Base-by-base conservation (phyloP, 2,329 filamentous ascomycete species). In the Trichoderma simmonsii region DNA sequence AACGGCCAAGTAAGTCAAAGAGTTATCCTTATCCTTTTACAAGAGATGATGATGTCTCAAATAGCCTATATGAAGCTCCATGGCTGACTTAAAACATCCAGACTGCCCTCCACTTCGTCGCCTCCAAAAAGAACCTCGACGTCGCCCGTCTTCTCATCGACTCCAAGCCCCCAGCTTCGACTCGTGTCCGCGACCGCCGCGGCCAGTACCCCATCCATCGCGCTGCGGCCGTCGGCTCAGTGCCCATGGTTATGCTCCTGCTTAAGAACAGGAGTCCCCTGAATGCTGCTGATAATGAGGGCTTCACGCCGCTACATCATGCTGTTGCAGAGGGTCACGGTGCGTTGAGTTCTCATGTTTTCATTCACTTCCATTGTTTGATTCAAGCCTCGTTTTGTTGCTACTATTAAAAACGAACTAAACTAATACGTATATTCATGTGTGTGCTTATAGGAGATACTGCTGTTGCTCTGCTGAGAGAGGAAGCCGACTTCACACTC, bases 161-260 rank as follows among this genome's bases (percentile, higher is more conserved):
- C 21, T 86, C 90, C 76, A 92, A 92, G 72, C 86, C 87, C 0
- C 83, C 87, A 1, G 95, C 94, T 14, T 94, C 91, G 5, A 89
- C 94, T 1, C 86, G 95, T 30, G 87, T 95, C 3, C 93, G 93
- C 74, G 96, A 99, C 80, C 92, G 89, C 78, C 89, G 94, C 34
- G 93, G 93, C n/a, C 95, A 98, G 79, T 90, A 98, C 71, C 88
- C 97, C 7, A 87, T 99, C 30, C 97, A 99, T 81, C 90, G 96
- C 21, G 96, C 96, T 3, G 95, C 96, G 0, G 95, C 96, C 3
- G 89, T 94, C 4, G 97, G 97, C 7, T 95, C 92, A 4, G 88
- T 92, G n/a, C 94, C 95, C 6, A 94, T 99, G 84, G 86, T 97
- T 62, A 92, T 90, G 76, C 83, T 97, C 48, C 84, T 99, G 15